phyloP scores from a whole-genome alignment of 2,329 filamentous ascomycete genomes.

The Hypoxylon rubiginosum region DNA sequence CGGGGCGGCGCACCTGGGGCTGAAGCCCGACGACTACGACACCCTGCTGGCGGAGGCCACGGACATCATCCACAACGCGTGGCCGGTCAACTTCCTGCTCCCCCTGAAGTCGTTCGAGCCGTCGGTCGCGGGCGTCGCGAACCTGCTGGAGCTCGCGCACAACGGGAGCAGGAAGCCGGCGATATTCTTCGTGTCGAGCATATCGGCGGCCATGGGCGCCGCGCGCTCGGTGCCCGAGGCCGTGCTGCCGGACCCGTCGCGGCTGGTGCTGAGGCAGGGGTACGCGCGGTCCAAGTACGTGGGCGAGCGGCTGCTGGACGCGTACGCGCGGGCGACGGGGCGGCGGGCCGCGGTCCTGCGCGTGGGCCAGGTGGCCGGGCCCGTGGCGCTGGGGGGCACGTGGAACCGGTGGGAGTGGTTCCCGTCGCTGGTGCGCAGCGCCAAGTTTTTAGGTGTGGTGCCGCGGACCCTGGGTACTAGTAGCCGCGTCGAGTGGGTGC shows the following conservation, averaged over 20 bases:
- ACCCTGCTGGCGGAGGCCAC: slow-evolving; percentile 35
- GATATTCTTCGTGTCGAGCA: slow-evolving; percentile 49
- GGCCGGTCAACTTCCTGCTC: slow-evolving; percentile 48
- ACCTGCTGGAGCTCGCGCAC: slow-evolving; percentile 41
- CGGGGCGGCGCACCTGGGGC: slow-evolving; percentile 40
- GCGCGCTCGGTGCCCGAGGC: slow-evolving; percentile 40
- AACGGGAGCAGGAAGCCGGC: slow-evolving; percentile 20
- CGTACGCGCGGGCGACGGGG: slow-evolving; percentile 32
- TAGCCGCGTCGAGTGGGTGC: slow-evolving; percentile 47
- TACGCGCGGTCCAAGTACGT: slow-evolving; percentile 50
- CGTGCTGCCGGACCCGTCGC: slow-evolving; percentile 30
- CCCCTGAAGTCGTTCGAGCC: slow-evolving; percentile 43
- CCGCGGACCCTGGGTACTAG: slow-evolving; percentile 42
- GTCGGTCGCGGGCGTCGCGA: slow-evolving; percentile 37
- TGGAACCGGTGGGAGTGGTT: slow-evolving; percentile 51
- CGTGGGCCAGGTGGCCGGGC: slow-evolving; percentile 50
- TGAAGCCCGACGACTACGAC: slow-evolving; percentile 35
- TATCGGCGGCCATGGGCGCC: slow-evolving; percentile 43
- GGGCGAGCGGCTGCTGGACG: slow-evolving; percentile 48
- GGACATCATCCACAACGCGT: slow-evolving; percentile 47
- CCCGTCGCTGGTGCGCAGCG: slow-evolving; percentile 47
- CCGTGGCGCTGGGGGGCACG: slow-evolving; percentile 38
- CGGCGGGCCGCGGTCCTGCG: slow-evolving; percentile 44
- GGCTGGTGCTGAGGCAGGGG: slow-evolving; percentile 43
- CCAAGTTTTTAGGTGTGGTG: slow-evolving; percentile 41